Evolutionary conservation across 176 grass and related monocot species (phyloP), one percentile per base, ranked within the genome.

Genomic region (Juncus inflexus): DNA sequence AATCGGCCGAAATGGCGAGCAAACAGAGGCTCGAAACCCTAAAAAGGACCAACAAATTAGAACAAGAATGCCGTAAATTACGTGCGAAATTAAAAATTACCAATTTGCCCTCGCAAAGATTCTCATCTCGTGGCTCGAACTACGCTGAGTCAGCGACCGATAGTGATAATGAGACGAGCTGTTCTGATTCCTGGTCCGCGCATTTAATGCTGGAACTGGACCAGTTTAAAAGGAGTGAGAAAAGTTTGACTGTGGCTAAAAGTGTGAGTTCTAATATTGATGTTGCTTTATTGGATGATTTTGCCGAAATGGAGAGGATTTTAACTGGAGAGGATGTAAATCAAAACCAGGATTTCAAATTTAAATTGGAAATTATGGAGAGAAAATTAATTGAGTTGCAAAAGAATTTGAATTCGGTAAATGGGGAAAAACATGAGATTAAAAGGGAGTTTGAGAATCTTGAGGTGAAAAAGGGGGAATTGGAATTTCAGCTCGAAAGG

Each of bases 281-380:
- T 58, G 75, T 72, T 9, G 74, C 64, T 37, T 65, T 79, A 42
- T 79, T 95, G 78, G 80, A 90, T 52, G 90, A 90, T 77, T 95
- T 95, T 77, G 74, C 86, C 52, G 83, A 95, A 69, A 95, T 90
- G 86, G 90, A 95, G 79, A 90, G 62, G 78, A 78, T 95, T 4
- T 83, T 84, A 5, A 63, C 78, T 79, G 47, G 3, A 76, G 28
- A 12, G 42, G 60, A 85, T 76, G 71, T 65, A 57, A 68, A 64
- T 13, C 88, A 92, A 55, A 37, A 86, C 50, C 74, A 77, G 80
- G 60, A 57, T 54, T 72, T 8, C 42, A 50, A 71, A 40, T 57
- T 75, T 57, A 78, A 81, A 39, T 45, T 75, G 37, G 65, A 47
- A 74, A 76, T 79, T 51, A 83, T 78, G 4, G 82, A 97, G 77